phyloP scores from a whole-genome alignment of 345 rosid genomes.

The Aegle marmelos region DNA sequence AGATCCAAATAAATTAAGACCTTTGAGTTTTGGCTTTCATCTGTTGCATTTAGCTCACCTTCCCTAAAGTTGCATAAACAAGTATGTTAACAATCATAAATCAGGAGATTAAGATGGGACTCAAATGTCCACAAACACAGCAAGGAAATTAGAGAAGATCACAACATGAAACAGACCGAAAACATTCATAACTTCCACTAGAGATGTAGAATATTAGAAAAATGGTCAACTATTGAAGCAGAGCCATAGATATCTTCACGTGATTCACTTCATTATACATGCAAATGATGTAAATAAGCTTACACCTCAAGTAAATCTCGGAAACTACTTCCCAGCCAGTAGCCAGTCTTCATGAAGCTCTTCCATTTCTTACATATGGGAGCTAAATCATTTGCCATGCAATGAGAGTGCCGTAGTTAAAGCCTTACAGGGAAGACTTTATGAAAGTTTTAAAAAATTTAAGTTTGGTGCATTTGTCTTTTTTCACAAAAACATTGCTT shows the following conservation, averaged over 20 bases:
- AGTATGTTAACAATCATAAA: conserved; percentile 17
- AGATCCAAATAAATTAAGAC: conserved; percentile 30
- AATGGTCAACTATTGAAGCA: background rate
- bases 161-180: background rate
- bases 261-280: background rate
- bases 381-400: background rate
- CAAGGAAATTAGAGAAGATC: background rate
- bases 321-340: background rate
- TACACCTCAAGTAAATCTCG: background rate
- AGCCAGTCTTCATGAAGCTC: background rate
- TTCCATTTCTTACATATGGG: background rate
- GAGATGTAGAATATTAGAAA: background rate
- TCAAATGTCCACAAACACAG: background rate
- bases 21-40: conserved; percentile 43
- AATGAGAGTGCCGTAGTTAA: background rate
- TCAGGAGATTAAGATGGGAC: background rate
- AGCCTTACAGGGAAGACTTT: background rate
- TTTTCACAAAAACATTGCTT: background rate
- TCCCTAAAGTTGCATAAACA: conserved; percentile 40
- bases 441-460: background rate
- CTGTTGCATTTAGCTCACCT: conserved; percentile 29
- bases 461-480: background rate
- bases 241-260: background rate
- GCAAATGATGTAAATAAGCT: background rate
- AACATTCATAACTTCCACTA: background rate